Percentiles rank a stretch among this genome's conserved stretches.
Conservation (phyloP, 257 asterid genomes). For the Cinchona pubescens region DNA sequence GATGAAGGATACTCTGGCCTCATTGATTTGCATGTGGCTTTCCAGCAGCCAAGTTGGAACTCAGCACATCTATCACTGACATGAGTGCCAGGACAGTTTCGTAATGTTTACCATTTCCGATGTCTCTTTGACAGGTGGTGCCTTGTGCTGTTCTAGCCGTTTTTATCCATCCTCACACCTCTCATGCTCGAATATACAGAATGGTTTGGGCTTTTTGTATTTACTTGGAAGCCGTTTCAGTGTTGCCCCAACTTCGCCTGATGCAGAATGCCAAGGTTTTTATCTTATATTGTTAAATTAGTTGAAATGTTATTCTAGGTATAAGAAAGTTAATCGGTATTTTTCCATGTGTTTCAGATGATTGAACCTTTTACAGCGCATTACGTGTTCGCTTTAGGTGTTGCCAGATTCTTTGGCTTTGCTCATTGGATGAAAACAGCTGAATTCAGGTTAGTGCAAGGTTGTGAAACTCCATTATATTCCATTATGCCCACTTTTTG, state of each 20-base stretch:
- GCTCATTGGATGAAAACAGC: constrained; percentile 99
- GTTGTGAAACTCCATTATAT: background rate
- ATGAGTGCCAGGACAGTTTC: background rate
- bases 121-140: constrained; percentile 38
- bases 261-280: constrained; percentile 84
- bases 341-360: constrained; percentile 43
- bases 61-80: background rate
- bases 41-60: background rate
- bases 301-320: background rate
- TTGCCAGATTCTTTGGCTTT: constrained; percentile 76
- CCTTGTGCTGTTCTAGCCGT: constrained; percentile 63
- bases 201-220: constrained; percentile 80
- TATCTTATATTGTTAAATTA: background rate
- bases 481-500: background rate
- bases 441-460: constrained; percentile 59
- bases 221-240: constrained; percentile 78
- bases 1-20: too few species aligned
- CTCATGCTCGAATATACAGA: constrained; percentile 38
- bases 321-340: background rate
- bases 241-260: constrained; percentile 88
- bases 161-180: constrained; percentile 59
- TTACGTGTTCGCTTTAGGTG: constrained; percentile 85
- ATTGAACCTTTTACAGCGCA: constrained; percentile 91
- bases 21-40: background rate
- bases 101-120: background rate